Evolutionary conservation across 805 yeast species (phyloP).

Genomic region (Candida chauliodis): DNA sequence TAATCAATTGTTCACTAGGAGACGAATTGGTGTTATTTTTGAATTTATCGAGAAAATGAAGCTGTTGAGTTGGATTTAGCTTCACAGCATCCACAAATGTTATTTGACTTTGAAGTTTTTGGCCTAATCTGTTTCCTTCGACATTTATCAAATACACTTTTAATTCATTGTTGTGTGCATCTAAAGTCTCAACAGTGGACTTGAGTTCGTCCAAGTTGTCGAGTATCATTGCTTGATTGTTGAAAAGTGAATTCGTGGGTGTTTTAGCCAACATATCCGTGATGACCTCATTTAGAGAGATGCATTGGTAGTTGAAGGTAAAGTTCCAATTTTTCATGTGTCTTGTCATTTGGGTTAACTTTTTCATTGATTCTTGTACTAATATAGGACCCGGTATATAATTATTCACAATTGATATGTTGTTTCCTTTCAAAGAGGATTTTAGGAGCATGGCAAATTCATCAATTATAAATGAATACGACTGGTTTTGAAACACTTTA

Average conservation of each 20-base stretch:
- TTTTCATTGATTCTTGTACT: background rate
- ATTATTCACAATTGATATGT: conserved; percentile 16
- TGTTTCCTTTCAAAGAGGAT: conserved; percentile 10
- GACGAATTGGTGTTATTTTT: background rate
- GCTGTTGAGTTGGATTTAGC: background rate
- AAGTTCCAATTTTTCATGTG: conserved; percentile 2
- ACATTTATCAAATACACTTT: conserved; percentile 6
- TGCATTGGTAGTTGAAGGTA: conserved; percentile 4
- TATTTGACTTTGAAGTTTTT: background rate
- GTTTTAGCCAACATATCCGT: background rate
- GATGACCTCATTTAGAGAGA: background rate
- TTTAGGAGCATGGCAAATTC: conserved; percentile 21
- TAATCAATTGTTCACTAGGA: background rate
- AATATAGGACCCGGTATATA: background rate
- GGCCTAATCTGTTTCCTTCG: background rate
- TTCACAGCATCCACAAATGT: conserved; percentile 5
- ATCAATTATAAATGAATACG: conserved; percentile 11
- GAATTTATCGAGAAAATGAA: background rate
- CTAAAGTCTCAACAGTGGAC: background rate
- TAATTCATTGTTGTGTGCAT: background rate
- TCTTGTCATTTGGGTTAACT: background rate
- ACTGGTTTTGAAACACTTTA: background rate
- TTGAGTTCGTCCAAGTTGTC: conserved; percentile 4
- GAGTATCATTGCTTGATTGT: conserved; percentile 6
- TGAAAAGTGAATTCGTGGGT: background rate